Conservation (phyloP, 192 early-diverging fungal species). For the Dimargaris verticillata region DNA sequence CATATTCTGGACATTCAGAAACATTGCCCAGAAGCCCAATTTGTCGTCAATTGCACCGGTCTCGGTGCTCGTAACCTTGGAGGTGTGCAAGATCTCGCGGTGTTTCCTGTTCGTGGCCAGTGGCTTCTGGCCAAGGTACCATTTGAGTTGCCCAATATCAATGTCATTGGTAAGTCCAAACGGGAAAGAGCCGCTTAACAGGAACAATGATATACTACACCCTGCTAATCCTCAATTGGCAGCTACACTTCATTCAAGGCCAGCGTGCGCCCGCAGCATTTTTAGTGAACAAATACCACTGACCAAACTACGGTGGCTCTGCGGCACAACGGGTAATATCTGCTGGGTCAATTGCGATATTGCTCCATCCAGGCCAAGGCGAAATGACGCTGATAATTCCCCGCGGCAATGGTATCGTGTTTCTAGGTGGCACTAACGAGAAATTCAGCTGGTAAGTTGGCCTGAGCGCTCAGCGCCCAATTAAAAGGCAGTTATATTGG, state of each 20-base stretch:
- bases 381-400: constrained; percentile 23
- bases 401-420: constrained; percentile 21
- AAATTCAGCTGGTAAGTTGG: constrained; percentile 14
- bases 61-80: constrained; percentile 42
- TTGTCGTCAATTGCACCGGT: constrained; percentile 71
- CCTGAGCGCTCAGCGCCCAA: no score
- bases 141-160: constrained; percentile 44
- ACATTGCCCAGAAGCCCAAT: background rate
- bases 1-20: constrained; percentile 15
- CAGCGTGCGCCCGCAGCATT: no score
- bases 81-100: constrained; percentile 50
- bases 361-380: no score
- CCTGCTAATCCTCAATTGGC: no score
- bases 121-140: constrained; percentile 58
- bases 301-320: no score
- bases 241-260: no score
- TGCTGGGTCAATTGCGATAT: no score
- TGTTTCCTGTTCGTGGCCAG: constrained; percentile 72
- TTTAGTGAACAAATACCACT: no score
- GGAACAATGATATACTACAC: no score
- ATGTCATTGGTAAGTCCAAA: constrained; percentile 18
- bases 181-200: background rate
- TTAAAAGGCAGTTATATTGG: no score
- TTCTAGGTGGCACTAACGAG: constrained; percentile 23
- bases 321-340: no score